Evolutionary conservation across 306 rosid genomes (phyloP), one percentile per base, ranked within the genome.

Genomic region (Cucumis cinereus): DNA sequence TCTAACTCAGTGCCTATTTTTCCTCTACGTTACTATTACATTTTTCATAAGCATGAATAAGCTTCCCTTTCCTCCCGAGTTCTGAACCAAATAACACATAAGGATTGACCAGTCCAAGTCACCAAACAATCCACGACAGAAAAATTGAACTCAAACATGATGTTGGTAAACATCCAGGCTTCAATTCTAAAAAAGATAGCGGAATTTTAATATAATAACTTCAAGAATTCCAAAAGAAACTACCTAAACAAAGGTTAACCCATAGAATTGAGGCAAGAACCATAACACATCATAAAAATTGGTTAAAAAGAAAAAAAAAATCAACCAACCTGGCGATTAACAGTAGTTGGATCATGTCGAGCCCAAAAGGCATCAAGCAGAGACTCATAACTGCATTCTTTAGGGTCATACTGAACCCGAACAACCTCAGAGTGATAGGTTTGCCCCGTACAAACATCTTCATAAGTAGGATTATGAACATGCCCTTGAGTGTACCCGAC

Each of bases 271-370:
- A 54, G 20, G 20, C 52, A 55, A 55, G n/a, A 36, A 74, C 63
- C 75, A 77, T 13, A 53, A 7, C 5, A 77, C 7, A 66, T 30
- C 47, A 77, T 17, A 66, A 63, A 19, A 19, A 66, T 40, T 49
- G 13, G 19, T 17, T 11, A 57, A 77, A 52, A 20, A 24, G 56
- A 28, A 15, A 10, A 6, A 52, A 33, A 26, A 17, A 6, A 24
- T 4, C 16, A 45, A 71, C 58, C 12, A 43, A 90, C 97, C 98
- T 93, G 98, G 11, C 98, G 93, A 84, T 93, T 90, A n/a, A 75
- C 86, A 41, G 96, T 84, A 69, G 98, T 93, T 22, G 98, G 98
- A 76, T 93, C 97, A 69, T 93, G 98, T 58, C 86, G 86, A 63
- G 84, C 83, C 92, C 96, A 93, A 85, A 93, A 91, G 15, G 20